Base-by-base conservation (phyloP, 2,329 filamentous ascomycete genomes). In the Paracamarosporium sp. region DNA sequence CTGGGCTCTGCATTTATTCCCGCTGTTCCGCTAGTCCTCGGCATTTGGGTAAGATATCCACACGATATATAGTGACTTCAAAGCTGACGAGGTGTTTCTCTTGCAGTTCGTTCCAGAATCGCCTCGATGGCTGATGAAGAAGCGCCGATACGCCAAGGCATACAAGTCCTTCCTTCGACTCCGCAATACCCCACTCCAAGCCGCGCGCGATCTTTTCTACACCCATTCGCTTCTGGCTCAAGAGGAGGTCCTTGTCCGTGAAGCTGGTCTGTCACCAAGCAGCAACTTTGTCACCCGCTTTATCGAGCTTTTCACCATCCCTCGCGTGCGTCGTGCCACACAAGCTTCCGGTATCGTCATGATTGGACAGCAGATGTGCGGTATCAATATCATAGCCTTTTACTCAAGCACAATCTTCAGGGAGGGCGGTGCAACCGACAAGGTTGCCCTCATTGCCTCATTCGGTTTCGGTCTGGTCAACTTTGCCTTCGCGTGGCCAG, bases 301-400 rank as follows among this genome's bases (percentile, higher is more conserved):
- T 60, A 35, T 83, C 35, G 85, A 91, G 69, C 72, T 86, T 0
- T 90, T 92, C 68, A 90, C 86, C 11, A 83, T 92, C 55, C 88
- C 89, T 1, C 85, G 90, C 45, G 81, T 90, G 11, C 85, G 88
- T 13, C 84, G 89, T 38, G 92, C 92, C 2, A 93, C 88, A 3
- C 82, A 90, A 28, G 92, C 91, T 5, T 90, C 91, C 0, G 90
- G 88, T 62, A 86, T 87, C 1, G 90, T 94, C 64, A 96, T 96
- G 92, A 87, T 87, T 63, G 79, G 78, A 0, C 86, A 88, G 65
- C 86, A 88, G 67, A 83, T 88, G 78, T 87, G 85, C 58, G 86
- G 72, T 8, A 73, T 79, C 62, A 80, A 79, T 63, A 79, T 76
- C 63, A 83, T 84, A 57, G 77, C 81, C 2, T 84, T 84, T 56